Percentiles rank a stretch among this genome's conserved stretches.
Conservation (phyloP, 2,329 filamentous ascomycete genomes). For the Colletotrichum horii region DNA sequence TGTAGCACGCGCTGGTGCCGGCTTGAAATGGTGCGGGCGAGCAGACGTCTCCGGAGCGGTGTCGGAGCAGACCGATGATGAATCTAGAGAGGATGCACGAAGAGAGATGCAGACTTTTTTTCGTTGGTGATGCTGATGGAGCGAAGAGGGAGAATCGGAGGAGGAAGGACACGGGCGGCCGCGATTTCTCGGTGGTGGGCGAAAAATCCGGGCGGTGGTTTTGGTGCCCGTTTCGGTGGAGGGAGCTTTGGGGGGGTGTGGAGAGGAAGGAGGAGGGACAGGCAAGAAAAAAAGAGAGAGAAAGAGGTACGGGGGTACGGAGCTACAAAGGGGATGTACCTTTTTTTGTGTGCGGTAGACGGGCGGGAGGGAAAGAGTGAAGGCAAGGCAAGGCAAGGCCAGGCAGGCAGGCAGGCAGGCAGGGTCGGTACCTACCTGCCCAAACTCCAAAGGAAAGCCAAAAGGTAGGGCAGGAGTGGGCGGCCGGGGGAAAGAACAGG, state of each 20-base stretch:
- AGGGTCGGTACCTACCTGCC: neutral
- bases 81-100: neutral
- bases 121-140: neutral
- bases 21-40: neutral
- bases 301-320: neutral
- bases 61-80: neutral
- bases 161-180: constrained; percentile 12
- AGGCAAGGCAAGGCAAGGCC: neutral
- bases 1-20: neutral
- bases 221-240: neutral
- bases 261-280: neutral
- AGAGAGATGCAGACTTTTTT: neutral
- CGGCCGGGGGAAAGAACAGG: neutral
- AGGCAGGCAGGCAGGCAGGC: neutral
- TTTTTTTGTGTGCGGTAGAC: neutral
- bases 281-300: neutral
- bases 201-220: constrained; percentile 19
- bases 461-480: neutral
- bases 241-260: neutral
- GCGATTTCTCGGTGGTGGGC: constrained; percentile 19
- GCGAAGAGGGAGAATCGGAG: neutral
- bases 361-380: neutral
- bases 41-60: neutral
- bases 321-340: neutral
- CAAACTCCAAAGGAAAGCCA: neutral